Percentiles rank a stretch among this genome's conserved stretches.
These are phyloP conservation scores for Talaromyces wortmannii DNA, from an alignment of 495 filamentous ascomycete species.

Conservation along the genomic window DNA sequence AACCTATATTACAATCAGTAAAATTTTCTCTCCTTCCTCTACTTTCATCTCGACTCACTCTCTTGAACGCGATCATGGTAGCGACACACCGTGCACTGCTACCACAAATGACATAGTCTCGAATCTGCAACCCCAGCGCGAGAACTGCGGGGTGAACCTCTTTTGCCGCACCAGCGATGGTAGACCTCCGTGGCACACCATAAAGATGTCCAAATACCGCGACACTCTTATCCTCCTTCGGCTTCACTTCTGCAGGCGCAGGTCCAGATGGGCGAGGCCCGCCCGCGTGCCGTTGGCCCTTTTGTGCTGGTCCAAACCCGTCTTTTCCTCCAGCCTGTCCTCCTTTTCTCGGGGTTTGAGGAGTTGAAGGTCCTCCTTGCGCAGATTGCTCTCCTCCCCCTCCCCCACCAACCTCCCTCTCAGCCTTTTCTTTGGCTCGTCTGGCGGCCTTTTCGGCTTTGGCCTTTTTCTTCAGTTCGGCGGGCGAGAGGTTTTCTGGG, in stretches of 20 bases:
- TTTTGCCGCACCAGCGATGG: constrained; percentile 68
- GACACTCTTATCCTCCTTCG: constrained; percentile 62
- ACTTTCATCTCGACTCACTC: constrained; percentile 41
- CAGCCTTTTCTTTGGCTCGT: constrained; percentile 55
- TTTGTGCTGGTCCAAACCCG: constrained; percentile 14
- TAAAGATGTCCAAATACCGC: constrained; percentile 83
- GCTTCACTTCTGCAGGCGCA: constrained; percentile 31
- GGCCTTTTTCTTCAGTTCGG: constrained; percentile 68
- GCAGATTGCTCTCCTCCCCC: constrained; percentile 13
- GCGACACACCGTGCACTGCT: constrained; percentile 84
- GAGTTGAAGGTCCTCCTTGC: background rate
- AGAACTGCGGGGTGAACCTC: constrained; percentile 88
- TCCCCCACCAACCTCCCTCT: constrained; percentile 30
- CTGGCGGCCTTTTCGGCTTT: constrained; percentile 75
- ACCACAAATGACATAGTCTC: constrained; percentile 81
- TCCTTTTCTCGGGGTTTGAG: constrained; percentile 7
- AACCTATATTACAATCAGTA: constrained; percentile 43
- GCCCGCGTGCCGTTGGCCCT: constrained; percentile 28
- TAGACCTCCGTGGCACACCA: constrained; percentile 62
- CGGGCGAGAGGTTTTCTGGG: constrained; percentile 47
- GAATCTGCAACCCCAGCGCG: constrained; percentile 82
- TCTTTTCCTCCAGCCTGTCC: constrained; percentile 22
- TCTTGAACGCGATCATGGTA: constrained; percentile 82
- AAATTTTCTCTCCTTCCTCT: no score
- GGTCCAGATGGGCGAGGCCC: constrained; percentile 18